Percentiles rank a stretch among this genome's conserved stretches.
phyloP scores from a whole-genome alignment of 2,329 filamentous ascomycete species.

The Curvularia hawaiiensis region DNA sequence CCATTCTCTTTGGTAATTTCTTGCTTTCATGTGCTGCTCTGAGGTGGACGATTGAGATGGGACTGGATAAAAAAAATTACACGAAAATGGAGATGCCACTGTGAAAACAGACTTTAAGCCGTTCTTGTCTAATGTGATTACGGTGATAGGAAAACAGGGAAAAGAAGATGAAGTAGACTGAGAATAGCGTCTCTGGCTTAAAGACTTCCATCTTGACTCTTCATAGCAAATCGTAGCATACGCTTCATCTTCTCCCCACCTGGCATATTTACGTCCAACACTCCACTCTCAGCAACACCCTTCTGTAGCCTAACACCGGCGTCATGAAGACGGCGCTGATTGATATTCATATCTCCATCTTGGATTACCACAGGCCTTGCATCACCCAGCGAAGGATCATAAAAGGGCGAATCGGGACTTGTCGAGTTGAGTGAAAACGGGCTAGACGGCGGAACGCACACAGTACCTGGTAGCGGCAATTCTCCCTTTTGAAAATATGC shows the following conservation, averaged over 20 bases:
- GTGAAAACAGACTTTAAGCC: background rate
- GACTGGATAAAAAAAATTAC: background rate
- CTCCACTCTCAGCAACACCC: conserved; percentile 9
- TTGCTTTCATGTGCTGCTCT: background rate
- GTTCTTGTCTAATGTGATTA: background rate
- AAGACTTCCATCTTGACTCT: background rate
- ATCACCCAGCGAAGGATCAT: conserved; percentile 21
- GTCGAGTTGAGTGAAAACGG: conserved; percentile 47
- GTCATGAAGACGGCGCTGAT: conserved; percentile 3
- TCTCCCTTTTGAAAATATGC: conserved; percentile 50
- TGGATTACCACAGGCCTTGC: background rate
- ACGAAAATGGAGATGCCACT: background rate
- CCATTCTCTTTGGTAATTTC: background rate
- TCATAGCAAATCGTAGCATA: background rate
- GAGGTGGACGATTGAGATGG: background rate
- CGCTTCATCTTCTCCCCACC: conserved; percentile 4
- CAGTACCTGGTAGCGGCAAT: conserved; percentile 53
- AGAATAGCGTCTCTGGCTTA: background rate
- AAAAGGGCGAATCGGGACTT: conserved; percentile 37
- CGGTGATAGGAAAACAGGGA: background rate
- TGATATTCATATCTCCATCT: background rate
- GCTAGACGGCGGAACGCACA: conserved; percentile 50
- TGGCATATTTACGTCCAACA: conserved; percentile 10
- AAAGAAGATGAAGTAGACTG: background rate
- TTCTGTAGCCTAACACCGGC: conserved; percentile 8